Conservation (phyloP, 164 flowering plant species). For the Vitis cinerea region DNA sequence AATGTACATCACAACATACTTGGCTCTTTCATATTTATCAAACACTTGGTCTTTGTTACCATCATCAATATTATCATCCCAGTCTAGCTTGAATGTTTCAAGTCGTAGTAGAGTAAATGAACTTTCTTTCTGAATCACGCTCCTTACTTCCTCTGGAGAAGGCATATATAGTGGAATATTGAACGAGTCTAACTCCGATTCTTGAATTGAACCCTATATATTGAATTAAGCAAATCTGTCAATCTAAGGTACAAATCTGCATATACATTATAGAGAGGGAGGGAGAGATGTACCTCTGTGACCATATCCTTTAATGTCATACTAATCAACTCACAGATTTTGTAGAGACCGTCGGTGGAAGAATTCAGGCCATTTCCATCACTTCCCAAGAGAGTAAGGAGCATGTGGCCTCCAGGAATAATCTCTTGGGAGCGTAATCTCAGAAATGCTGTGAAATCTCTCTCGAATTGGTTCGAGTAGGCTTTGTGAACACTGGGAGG, state of each 20-base stretch:
- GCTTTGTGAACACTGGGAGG: neutral
- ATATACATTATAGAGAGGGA: no score
- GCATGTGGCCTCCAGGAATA: conserved; percentile 13
- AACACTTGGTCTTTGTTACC: no score
- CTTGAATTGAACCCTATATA: conserved; percentile 14
- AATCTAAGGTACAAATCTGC: no score
- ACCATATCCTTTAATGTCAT: conserved; percentile 13
- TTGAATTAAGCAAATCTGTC: no score
- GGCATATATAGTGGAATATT: conserved; percentile 15
- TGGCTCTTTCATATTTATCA: no score
- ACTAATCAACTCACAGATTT: neutral
- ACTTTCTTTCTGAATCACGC: conserved; percentile 5
- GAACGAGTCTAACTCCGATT: conserved; percentile 12
- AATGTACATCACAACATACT: no score
- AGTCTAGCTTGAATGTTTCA: neutral
- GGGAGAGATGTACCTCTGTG: conserved; percentile 6
- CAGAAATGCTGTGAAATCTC: conserved; percentile 8
- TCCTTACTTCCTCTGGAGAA: neutral
- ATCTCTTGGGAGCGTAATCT: conserved; percentile 9
- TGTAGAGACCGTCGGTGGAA: no score
- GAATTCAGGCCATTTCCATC: no score
- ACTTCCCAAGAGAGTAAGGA: conserved; percentile 3
- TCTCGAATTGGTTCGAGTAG: conserved; percentile 12
- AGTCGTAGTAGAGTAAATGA: conserved; percentile 7
- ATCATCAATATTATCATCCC: neutral